Evolutionary conservation across 148 eudicot genomes (phyloP).

Genomic region (Heliamphora exappendiculata): DNA sequence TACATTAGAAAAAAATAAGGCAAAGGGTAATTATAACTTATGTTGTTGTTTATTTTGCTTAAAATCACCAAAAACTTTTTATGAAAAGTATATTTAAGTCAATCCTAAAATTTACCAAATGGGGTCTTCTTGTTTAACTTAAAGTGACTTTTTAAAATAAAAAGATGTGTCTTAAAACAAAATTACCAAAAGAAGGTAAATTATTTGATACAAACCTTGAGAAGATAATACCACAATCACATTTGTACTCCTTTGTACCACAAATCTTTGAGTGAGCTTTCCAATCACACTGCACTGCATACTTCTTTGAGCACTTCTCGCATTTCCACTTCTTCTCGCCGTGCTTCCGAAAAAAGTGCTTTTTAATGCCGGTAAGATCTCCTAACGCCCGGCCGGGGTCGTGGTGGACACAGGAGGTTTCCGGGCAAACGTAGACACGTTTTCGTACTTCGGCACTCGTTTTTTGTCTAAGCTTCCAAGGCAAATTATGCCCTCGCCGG

Average conservation of each 20-base stretch:
- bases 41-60: too few species aligned
- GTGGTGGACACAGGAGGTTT: constrained; percentile 11
- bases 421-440: constrained; percentile 13
- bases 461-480: constrained; percentile 16
- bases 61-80: too few species aligned
- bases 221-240: constrained; percentile 15
- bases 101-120: too few species aligned
- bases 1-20: too few species aligned
- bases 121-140: too few species aligned
- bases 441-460: constrained; percentile 3
- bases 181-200: too few species aligned
- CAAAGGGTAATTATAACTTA: too few species aligned
- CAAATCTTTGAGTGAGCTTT: constrained; percentile 13
- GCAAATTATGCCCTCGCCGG: constrained; percentile 12
- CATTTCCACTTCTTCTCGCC: constrained; percentile 15
- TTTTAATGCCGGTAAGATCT: constrained; percentile 8
- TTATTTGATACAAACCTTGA: constrained; percentile 3
- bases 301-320: too few species aligned
- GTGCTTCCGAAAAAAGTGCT: constrained; percentile 5
- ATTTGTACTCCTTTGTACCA: constrained; percentile 13
- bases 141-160: too few species aligned
- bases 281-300: constrained; percentile 12
- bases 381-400: constrained; percentile 7
- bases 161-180: too few species aligned
- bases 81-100: too few species aligned